Conservation (phyloP, 73 alveolate genomes). For the Symbiodinium pilosum region DNA sequence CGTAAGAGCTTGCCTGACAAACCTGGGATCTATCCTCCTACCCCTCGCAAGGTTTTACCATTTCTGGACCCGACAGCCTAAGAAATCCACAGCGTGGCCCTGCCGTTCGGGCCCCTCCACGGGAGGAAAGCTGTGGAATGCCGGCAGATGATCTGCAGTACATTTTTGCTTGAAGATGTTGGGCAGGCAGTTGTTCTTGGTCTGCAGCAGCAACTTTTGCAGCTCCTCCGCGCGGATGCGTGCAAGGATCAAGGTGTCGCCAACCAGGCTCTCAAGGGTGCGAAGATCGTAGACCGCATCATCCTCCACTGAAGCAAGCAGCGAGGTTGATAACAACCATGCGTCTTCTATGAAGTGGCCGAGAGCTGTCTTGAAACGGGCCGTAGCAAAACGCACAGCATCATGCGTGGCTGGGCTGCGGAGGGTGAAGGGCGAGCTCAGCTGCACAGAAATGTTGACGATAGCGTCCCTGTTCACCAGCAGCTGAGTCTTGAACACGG, state of each 20-base stretch:
- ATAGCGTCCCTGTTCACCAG: neutral
- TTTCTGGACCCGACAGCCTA: neutral
- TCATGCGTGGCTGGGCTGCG: neutral
- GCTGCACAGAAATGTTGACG: neutral
- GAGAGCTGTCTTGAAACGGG: neutral
- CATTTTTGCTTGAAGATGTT: neutral
- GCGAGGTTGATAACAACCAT: neutral
- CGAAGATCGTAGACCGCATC: neutral
- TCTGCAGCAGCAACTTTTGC: slow-evolving; percentile 1
- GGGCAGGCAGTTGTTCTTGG: neutral
- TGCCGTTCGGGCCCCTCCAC: neutral
- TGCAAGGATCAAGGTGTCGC: neutral
- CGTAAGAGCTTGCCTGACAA: too few relatives aligned
- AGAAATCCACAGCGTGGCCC: neutral
- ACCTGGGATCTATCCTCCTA: too few relatives aligned
- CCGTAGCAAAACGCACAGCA: neutral
- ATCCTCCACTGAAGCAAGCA: neutral
- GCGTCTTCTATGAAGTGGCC: neutral
- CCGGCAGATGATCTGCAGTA: neutral
- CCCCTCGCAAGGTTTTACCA: too few relatives aligned
- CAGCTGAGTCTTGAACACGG: neutral
- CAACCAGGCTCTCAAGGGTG: neutral
- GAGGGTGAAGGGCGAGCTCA: neutral
- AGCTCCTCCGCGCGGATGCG: neutral
- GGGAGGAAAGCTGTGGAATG: neutral